phyloP scores from a whole-genome alignment of 257 asterid genomes.

The Misopates orontium region DNA sequence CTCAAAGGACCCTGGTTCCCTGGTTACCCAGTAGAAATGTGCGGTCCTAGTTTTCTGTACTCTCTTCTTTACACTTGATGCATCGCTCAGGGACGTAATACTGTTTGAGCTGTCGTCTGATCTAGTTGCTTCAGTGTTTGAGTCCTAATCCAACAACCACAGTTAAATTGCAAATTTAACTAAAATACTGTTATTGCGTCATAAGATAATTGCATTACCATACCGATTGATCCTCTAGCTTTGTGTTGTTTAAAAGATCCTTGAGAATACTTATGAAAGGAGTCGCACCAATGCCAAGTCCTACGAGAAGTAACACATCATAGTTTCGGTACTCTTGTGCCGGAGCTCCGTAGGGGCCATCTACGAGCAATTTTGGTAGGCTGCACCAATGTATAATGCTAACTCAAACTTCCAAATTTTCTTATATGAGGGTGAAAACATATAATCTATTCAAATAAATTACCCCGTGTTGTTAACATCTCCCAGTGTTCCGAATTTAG shows the following conservation, averaged over 20 bases:
- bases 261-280: constrained; percentile 77
- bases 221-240: not conserved
- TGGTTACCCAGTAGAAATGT: constrained; percentile 79
- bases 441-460: constrained; percentile 13
- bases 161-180: too few relatives aligned
- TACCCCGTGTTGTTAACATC: constrained; percentile 68
- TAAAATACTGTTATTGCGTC: too few relatives aligned
- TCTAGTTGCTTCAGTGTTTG: not conserved
- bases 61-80: constrained; percentile 21
- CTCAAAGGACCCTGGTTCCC: constrained; percentile 80
- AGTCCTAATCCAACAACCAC: constrained; percentile 10
- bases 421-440: not conserved
- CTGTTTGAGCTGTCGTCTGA: too few relatives aligned
- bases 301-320: constrained; percentile 63
- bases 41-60: constrained; percentile 47
- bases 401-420: too few relatives aligned
- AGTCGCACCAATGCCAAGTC: constrained; percentile 79
- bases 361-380: constrained; percentile 62
- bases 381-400: constrained; percentile 29
- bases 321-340: constrained; percentile 71
- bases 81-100: not conserved
- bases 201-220: too few relatives aligned
- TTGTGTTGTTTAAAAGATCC: constrained; percentile 67
- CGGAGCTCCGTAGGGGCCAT: constrained; percentile 85
- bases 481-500: constrained; percentile 16